These are phyloP conservation scores for Boletus fagicola DNA, from an alignment of 768 basidiomycete genomes.

Conservation along the genomic window DNA sequence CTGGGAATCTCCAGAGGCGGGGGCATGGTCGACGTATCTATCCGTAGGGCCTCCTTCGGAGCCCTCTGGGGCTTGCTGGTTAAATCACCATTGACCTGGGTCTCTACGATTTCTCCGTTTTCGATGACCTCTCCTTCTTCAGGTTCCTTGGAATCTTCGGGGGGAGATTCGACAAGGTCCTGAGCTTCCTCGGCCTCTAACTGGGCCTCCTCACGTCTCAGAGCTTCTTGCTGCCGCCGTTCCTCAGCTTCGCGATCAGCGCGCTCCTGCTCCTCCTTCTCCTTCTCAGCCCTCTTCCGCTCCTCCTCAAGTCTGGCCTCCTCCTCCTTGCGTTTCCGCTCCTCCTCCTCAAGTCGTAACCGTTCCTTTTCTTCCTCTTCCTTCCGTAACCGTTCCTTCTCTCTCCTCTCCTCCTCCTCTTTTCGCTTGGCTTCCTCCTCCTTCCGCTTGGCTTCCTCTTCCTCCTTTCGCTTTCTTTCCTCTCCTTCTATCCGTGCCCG, in stretches of 20 bases:
- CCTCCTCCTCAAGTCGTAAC: slow-evolving; percentile 32
- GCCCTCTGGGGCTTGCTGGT: slow-evolving; percentile 40
- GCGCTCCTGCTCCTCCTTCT: slow-evolving; percentile 44
- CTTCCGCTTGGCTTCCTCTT: slow-evolving; percentile 43
- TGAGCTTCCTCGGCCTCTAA: slow-evolving; percentile 39
- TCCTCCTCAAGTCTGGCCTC: slow-evolving; percentile 33
- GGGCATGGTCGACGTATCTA: slow-evolving; percentile 54
- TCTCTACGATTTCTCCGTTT: slow-evolving; percentile 29
- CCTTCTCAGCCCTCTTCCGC: slow-evolving; percentile 30
- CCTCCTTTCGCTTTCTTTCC: slow-evolving; percentile 40
- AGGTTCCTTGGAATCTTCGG: slow-evolving; percentile 47
- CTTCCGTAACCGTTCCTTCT: slow-evolving; percentile 37
- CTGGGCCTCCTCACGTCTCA: slow-evolving; percentile 23
- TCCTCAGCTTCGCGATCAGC: slow-evolving; percentile 36
- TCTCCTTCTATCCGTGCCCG: slow-evolving; percentile 37
- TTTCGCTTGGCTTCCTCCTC: slow-evolving; percentile 42
- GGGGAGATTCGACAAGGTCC: slow-evolving; percentile 34
- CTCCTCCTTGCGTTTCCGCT: slow-evolving; percentile 33
- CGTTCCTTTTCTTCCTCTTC: slow-evolving; percentile 42
- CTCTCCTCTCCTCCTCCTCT: slow-evolving; percentile 44
- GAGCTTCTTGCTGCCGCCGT: slow-evolving; percentile 26
- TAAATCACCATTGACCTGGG: slow-evolving; percentile 34
- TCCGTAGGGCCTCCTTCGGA: slow-evolving; percentile 56
- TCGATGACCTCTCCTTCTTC: slow-evolving; percentile 40
- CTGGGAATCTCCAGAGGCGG: slow-evolving; percentile 38